Conservation (phyloP, 1,284 basidiomycete genomes). For the Irpex sp. region DNA sequence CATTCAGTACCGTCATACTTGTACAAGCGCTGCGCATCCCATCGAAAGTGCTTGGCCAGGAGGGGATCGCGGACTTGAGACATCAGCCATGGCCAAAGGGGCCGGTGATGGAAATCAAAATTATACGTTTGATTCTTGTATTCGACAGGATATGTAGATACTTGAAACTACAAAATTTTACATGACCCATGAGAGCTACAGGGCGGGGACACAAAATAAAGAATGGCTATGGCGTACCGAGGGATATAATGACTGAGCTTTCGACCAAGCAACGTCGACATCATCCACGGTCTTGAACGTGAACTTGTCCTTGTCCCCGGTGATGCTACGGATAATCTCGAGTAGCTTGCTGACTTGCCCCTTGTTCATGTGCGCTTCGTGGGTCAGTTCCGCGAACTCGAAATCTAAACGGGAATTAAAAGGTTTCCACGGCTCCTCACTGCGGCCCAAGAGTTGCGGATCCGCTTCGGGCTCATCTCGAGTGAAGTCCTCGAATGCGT, state of each 20-base stretch:
- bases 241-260: background rate
- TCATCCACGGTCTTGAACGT: background rate
- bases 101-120: constrained; percentile 12
- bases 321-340: background rate
- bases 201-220: background rate
- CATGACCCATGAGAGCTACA: background rate
- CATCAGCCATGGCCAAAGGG: constrained; percentile 12
- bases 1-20: constrained; percentile 27
- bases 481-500: background rate
- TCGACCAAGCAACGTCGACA: background rate
- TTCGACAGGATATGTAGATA: background rate
- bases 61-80: constrained; percentile 13
- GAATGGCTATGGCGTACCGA: background rate
- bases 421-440: background rate
- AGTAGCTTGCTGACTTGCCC: constrained; percentile 15
- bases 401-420: background rate
- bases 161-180: background rate
- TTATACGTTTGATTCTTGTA: constrained; percentile 9
- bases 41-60: constrained; percentile 18
- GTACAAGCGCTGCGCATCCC: constrained; percentile 23
- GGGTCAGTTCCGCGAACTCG: background rate
- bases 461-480: background rate
- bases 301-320: background rate
- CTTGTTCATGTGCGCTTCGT: background rate
- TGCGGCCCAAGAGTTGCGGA: background rate